phyloP scores from a whole-genome alignment of 2,329 filamentous ascomycete species.

The Aspergillus caelatus region DNA sequence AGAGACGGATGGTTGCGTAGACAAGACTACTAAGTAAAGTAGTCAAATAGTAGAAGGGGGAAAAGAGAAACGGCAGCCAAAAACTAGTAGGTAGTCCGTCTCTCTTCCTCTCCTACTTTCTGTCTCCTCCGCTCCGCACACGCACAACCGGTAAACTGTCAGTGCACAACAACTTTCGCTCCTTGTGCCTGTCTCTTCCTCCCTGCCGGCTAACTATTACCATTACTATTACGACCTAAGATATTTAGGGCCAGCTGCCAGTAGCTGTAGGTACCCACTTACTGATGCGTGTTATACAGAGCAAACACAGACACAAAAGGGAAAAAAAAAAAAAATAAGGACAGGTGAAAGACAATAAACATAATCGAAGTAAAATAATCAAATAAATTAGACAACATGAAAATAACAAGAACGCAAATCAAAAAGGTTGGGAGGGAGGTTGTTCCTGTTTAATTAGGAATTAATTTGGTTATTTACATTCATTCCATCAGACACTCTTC shows the following conservation, averaged over 20 bases:
- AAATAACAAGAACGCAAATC: not conserved
- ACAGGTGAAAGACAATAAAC: not conserved
- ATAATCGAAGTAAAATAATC: not conserved
- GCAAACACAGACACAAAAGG: not conserved
- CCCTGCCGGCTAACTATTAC: not conserved
- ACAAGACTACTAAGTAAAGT: not conserved
- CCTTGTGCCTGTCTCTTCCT: not conserved
- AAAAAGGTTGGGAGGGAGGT: not conserved
- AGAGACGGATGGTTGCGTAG: slow-evolving; percentile 30
- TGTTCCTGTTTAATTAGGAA: not conserved
- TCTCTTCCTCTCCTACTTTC: not conserved
- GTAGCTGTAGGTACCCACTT: not conserved
- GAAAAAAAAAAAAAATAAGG: slow-evolving; percentile 4
- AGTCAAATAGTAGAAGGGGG: slow-evolving; percentile 10
- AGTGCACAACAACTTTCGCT: not conserved
- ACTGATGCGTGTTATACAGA: slow-evolving; percentile 1
- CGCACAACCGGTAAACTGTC: slow-evolving; percentile 6
- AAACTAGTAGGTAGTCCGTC: not conserved
- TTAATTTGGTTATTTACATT: not conserved
- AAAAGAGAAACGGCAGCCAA: slow-evolving; percentile 16
- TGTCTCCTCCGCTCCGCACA: slow-evolving; percentile 15
- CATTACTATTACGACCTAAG: not conserved
- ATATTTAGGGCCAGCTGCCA: not conserved
- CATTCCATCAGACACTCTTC: not conserved
- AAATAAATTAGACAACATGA: not conserved